A percentile compares a stretch with the other conserved stretches of the same genome.
phyloP scores from a whole-genome alignment of 495 filamentous ascomycete genomes.

The Penicillium riverlandense region DNA sequence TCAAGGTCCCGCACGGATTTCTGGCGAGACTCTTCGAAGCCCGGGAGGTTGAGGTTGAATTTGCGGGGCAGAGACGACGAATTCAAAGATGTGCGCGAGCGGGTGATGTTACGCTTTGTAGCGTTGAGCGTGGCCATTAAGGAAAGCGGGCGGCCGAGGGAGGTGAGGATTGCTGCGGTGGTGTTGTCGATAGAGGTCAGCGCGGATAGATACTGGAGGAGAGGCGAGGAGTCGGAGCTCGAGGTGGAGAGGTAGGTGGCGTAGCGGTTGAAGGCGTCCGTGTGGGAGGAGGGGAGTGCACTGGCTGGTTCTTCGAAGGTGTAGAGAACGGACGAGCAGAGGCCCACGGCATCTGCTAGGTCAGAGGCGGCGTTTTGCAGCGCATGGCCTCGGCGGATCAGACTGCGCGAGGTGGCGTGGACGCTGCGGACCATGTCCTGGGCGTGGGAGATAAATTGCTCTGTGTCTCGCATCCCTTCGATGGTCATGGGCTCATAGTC shows the following conservation, averaged over 20 bases:
- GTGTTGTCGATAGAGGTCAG: slow-evolving; percentile 72
- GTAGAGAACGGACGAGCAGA: slow-evolving; percentile 49
- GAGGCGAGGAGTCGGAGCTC: slow-evolving; percentile 61
- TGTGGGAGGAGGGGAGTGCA: slow-evolving; percentile 56
- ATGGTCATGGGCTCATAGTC: slow-evolving; percentile 67
- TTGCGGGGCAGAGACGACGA: slow-evolving; percentile 41
- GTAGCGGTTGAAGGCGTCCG: slow-evolving; percentile 66
- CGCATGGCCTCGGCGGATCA: slow-evolving; percentile 51
- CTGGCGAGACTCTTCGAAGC: slow-evolving; percentile 80
- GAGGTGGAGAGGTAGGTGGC: slow-evolving; percentile 57
- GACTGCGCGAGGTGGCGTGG: slow-evolving; percentile 70
- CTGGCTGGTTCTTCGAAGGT: slow-evolving; percentile 39
- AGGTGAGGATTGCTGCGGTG: slow-evolving; percentile 68
- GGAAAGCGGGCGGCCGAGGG: slow-evolving; percentile 72
- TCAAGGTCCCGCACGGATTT: slow-evolving; percentile 73
- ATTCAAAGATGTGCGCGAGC: slow-evolving; percentile 62
- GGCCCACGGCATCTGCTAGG: slow-evolving; percentile 56
- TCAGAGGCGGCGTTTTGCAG: slow-evolving; percentile 43
- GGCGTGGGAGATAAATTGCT: slow-evolving; percentile 84
- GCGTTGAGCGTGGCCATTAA: slow-evolving; percentile 65
- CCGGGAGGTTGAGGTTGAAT: slow-evolving; percentile 44
- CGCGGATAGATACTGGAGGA: slow-evolving; percentile 62
- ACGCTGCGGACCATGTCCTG: slow-evolving; percentile 80
- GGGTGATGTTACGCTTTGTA: slow-evolving; percentile 62
- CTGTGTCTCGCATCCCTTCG: slow-evolving; percentile 83